phyloP scores from a whole-genome alignment of 139 green algal genomes.

The Pleodorina starrii region DNA sequence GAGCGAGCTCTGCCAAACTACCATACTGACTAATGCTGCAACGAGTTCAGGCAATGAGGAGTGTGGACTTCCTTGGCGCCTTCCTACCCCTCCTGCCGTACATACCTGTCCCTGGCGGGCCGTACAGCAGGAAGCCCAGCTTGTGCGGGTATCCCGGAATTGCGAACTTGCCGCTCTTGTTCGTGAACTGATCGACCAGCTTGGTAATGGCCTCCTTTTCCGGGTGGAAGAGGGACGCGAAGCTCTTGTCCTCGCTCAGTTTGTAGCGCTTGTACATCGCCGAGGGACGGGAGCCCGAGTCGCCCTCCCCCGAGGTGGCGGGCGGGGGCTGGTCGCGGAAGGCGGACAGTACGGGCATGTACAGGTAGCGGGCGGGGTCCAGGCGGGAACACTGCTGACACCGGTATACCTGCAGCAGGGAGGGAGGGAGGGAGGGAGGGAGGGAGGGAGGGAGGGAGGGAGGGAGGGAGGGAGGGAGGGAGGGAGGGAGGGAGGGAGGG shows the following conservation, averaged over 20 bases:
- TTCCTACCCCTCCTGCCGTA: no score
- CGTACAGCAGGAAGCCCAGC: conserved; percentile 71
- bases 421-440: no score
- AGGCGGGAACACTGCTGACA: conserved; percentile 51
- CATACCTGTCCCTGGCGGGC: conserved; percentile 59
- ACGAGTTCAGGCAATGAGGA: no score
- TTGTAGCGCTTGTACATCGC: conserved; percentile 38
- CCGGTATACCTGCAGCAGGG: conserved; percentile 42
- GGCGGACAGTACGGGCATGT: conserved; percentile 35
- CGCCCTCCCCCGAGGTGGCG: no score
- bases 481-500: no score
- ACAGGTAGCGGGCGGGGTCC: conserved; percentile 39
- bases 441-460: no score
- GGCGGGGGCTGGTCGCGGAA: not conserved
- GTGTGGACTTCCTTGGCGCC: no score
- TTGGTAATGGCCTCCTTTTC: conserved; percentile 59
- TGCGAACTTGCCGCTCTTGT: conserved; percentile 63
- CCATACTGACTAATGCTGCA: no score
- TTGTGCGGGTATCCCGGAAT: conserved; percentile 65
- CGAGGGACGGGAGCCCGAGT: not conserved
- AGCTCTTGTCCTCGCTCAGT: conserved; percentile 65
- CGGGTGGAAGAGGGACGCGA: conserved; percentile 61
- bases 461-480: no score
- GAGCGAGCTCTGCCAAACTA: no score
- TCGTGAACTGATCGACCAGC: conserved; percentile 57